These are phyloP conservation scores for Puccinia polysora DNA, from an alignment of 1,284 basidiomycete genomes.

Conservation along the genomic window DNA sequence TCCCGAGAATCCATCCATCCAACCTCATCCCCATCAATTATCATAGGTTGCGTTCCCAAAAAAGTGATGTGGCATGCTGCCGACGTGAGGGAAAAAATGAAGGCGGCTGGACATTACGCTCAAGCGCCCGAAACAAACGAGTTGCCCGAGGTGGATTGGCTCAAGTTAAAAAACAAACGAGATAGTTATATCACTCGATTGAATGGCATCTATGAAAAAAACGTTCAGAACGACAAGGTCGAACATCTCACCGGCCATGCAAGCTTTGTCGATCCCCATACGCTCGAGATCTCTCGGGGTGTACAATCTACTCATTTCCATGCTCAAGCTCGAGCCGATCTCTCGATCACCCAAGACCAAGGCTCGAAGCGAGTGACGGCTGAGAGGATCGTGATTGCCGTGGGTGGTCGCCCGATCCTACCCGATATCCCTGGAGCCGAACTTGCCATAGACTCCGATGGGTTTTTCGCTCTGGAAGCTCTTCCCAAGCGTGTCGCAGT, in stretches of 20 bases:
- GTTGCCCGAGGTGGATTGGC: slow-evolving; percentile 72
- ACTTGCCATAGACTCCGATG: slow-evolving; percentile 86
- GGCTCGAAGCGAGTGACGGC: slow-evolving; percentile 54
- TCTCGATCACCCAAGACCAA: slow-evolving; percentile 63
- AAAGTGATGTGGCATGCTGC: slow-evolving; percentile 98
- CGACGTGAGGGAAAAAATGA: slow-evolving; percentile 60
- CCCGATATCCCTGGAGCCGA: slow-evolving; percentile 89
- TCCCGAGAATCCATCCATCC: background rate
- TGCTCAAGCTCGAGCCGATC: slow-evolving; percentile 66
- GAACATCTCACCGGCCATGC: slow-evolving; percentile 81
- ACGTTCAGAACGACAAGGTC: slow-evolving; percentile 81
- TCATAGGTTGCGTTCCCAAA: slow-evolving; percentile 39
- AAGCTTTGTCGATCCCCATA: slow-evolving; percentile 49
- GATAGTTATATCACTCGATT: slow-evolving; percentile 89
- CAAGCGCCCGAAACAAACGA: slow-evolving; percentile 55
- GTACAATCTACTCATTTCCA: slow-evolving; percentile 48
- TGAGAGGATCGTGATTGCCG: slow-evolving; percentile 75
- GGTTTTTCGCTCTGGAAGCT: slow-evolving; percentile 85
- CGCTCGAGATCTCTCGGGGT: slow-evolving; percentile 50
- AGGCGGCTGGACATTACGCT: slow-evolving; percentile 47
- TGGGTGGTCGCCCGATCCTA: slow-evolving; percentile 76
- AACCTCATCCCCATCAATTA: background rate
- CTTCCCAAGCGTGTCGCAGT: slow-evolving; percentile 91
- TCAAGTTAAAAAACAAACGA: slow-evolving; percentile 81
- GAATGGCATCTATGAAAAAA: slow-evolving; percentile 79